phyloP scores from a whole-genome alignment of 805 yeast species.

The Lipomyces yamanashiensis region DNA sequence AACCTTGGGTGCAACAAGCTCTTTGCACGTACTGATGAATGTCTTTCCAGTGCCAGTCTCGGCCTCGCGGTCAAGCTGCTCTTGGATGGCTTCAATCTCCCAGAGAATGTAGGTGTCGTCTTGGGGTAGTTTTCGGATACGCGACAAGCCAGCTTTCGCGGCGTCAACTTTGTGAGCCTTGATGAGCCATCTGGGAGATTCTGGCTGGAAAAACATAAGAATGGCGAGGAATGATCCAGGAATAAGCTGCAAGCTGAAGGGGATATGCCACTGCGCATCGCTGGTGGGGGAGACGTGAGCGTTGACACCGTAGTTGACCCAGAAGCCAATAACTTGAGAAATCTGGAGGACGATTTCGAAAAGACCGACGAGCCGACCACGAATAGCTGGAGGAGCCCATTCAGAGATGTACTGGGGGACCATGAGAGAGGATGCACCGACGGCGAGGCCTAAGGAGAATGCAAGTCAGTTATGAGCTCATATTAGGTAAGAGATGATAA shows the following conservation, averaged over 20 bases:
- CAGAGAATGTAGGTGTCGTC: constrained; percentile 53
- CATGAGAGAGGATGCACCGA: constrained; percentile 66
- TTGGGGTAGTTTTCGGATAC: constrained; percentile 49
- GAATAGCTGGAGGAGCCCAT: constrained; percentile 60
- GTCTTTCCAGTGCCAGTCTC: neutral
- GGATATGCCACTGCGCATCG: constrained; percentile 62
- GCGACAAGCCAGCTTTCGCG: constrained; percentile 61
- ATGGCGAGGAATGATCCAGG: constrained; percentile 65
- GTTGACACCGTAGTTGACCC: constrained; percentile 55
- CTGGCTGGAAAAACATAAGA: constrained; percentile 75
- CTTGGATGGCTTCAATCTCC: constrained; percentile 49
- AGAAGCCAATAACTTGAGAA: constrained; percentile 55
- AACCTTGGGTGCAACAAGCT: constrained; percentile 57
- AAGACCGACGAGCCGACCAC: constrained; percentile 53
- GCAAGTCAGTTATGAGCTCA: neutral
- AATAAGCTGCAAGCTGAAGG: constrained; percentile 70
- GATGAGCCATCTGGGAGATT: constrained; percentile 73
- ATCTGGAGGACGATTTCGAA: constrained; percentile 58
- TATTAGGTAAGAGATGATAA: neutral
- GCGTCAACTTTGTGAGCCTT: constrained; percentile 59
- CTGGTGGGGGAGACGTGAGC: constrained; percentile 50
- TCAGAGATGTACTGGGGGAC: constrained; percentile 71
- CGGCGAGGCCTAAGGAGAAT: constrained; percentile 48
- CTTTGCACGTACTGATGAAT: constrained; percentile 55
- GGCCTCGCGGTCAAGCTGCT: neutral